phyloP scores from a whole-genome alignment of 176 grass and related monocot species.

The Carex scoparia region DNA sequence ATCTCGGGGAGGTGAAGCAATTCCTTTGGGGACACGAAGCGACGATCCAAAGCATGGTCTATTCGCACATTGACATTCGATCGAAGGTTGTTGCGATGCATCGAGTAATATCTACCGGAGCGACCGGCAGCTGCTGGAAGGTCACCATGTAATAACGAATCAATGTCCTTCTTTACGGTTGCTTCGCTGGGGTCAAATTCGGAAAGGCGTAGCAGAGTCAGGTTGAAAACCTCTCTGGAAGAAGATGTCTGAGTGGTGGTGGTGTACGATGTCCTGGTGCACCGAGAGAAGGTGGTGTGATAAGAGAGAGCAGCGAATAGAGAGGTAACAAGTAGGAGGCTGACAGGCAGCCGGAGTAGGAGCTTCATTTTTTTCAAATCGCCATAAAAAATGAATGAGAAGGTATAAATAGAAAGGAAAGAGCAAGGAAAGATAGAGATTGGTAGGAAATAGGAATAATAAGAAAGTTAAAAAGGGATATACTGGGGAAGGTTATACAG shows the following conservation, averaged over 20 bases:
- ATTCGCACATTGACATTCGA: neutral
- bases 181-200: slow-evolving; percentile 42
- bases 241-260: neutral
- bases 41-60: slow-evolving; percentile 26
- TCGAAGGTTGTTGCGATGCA: slow-evolving; percentile 40
- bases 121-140: slow-evolving; percentile 36
- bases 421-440: neutral
- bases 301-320: slow-evolving; percentile 29
- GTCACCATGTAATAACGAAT: slow-evolving; percentile 61
- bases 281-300: neutral
- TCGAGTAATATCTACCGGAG: slow-evolving; percentile 3
- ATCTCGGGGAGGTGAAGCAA: slow-evolving; percentile 34
- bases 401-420: neutral
- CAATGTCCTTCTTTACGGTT: slow-evolving; percentile 49
- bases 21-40: slow-evolving; percentile 37
- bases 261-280: neutral
- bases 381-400: neutral
- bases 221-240: slow-evolving; percentile 29
- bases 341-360: slow-evolving; percentile 31
- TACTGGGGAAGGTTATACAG: neutral
- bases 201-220: slow-evolving; percentile 66
- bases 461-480: too few species aligned
- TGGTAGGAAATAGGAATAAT: neutral
- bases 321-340: slow-evolving; percentile 29
- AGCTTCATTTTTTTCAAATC: slow-evolving; percentile 33